Conservation (phyloP, 768 basidiomycete species). For the Suillus spraguei region DNA sequence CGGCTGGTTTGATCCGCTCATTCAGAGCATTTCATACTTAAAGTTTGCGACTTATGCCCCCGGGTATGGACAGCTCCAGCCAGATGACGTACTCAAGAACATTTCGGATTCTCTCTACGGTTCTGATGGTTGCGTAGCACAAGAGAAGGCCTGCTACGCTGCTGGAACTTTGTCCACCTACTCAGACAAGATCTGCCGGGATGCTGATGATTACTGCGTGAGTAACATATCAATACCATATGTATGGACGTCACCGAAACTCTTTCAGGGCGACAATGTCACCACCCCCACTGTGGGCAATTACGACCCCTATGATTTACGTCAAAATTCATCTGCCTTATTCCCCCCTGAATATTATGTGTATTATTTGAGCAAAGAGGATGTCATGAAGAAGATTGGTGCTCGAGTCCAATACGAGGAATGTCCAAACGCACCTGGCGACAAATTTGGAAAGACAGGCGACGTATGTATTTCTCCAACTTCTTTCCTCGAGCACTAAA, state of each 20-base stretch:
- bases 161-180: constrained; percentile 48
- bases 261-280: constrained; percentile 45
- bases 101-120: constrained; percentile 53
- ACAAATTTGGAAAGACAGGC: constrained; percentile 51
- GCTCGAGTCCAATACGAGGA: constrained; percentile 51
- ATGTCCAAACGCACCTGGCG: constrained; percentile 48
- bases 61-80: constrained; percentile 65
- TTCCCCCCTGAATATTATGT: constrained; percentile 64
- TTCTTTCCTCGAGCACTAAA: constrained; percentile 13
- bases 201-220: constrained; percentile 61
- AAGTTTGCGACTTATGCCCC: constrained; percentile 63
- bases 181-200: constrained; percentile 52
- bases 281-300: constrained; percentile 53
- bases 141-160: constrained; percentile 57
- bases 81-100: constrained; percentile 42
- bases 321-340: constrained; percentile 51
- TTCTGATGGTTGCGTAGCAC: constrained; percentile 52
- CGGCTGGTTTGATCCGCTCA: constrained; percentile 67
- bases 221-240: constrained; percentile 20
- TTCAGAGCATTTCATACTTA: constrained; percentile 63
- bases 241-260: constrained; percentile 4
- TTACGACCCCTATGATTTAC: constrained; percentile 56
- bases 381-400: constrained; percentile 49
- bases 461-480: constrained; percentile 44
- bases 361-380: constrained; percentile 41